Evolutionary conservation across 1,284 basidiomycete genomes (phyloP).

Genomic region (Pulveroboletus sp.): DNA sequence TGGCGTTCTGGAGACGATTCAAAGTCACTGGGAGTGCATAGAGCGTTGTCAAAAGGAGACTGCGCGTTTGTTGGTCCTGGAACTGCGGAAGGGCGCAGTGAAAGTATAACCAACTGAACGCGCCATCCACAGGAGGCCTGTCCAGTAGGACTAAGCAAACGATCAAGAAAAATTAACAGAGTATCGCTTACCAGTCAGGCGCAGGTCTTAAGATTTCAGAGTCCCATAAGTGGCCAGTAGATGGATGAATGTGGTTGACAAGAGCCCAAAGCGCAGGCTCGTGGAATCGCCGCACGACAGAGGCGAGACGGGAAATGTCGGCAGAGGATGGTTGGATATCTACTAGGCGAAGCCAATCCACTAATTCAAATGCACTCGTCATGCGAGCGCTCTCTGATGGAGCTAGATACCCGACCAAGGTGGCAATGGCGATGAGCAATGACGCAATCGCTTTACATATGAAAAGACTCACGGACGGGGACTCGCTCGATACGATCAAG

Average conservation of each 20-base stretch:
- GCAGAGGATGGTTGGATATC: constrained; percentile 37
- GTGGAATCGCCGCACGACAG: constrained; percentile 44
- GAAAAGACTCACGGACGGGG: constrained; percentile 42
- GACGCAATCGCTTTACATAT: not conserved
- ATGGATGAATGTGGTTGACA: constrained; percentile 45
- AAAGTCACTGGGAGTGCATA: constrained; percentile 30
- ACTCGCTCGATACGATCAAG: constrained; percentile 45
- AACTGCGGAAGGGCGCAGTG: constrained; percentile 37
- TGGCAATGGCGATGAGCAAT: not conserved
- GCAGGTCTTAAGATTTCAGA: constrained; percentile 23
- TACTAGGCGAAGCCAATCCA: constrained; percentile 60
- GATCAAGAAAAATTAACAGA: not conserved
- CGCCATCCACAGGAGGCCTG: constrained; percentile 23
- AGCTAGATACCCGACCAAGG: constrained; percentile 33
- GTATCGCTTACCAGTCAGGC: constrained; percentile 34
- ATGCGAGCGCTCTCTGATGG: constrained; percentile 35
- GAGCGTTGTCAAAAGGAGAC: constrained; percentile 35
- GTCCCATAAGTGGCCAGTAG: constrained; percentile 45
- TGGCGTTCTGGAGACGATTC: constrained; percentile 38
- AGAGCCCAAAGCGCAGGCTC: constrained; percentile 46
- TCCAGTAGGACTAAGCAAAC: not conserved
- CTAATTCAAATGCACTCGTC: constrained; percentile 50
- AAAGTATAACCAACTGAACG: constrained; percentile 49
- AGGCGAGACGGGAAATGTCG: constrained; percentile 45
- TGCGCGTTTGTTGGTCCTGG: constrained; percentile 23